Evolutionary conservation across 495 filamentous ascomycete species (phyloP).

Genomic region (Neurospora sp.): DNA sequence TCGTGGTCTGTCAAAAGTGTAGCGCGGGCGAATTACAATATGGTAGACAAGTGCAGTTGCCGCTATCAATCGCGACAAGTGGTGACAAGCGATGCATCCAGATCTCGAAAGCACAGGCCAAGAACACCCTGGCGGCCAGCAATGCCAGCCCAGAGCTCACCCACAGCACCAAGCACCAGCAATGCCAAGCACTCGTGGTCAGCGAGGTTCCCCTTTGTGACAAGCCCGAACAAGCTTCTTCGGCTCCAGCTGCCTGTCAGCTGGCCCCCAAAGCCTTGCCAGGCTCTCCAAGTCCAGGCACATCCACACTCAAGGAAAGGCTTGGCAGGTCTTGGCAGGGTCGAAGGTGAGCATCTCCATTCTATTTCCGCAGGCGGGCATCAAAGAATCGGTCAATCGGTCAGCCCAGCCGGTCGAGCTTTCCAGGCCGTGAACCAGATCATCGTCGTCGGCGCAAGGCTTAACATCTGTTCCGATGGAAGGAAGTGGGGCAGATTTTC

Average conservation of each 20-base stretch:
- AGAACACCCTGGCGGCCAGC: neutral
- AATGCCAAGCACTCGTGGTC: neutral
- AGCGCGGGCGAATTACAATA: neutral
- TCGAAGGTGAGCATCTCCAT: neutral
- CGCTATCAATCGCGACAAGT: neutral
- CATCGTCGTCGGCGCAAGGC: neutral
- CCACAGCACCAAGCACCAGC: conserved; percentile 5
- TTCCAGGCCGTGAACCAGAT: too few species aligned
- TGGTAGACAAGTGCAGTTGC: neutral
- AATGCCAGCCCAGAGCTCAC: neutral
- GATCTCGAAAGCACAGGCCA: neutral
- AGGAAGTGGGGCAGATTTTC: neutral
- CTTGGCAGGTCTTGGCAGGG: neutral
- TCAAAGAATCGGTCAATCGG: neutral
- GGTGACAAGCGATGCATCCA: neutral
- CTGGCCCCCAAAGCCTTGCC: neutral
- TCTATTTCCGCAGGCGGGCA: neutral
- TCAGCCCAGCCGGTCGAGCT: neutral
- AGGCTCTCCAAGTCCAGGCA: neutral
- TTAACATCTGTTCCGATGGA: neutral
- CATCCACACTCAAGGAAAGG: neutral
- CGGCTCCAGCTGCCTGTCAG: neutral
- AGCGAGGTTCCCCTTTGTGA: neutral
- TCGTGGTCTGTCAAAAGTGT: neutral
- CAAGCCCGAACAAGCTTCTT: neutral